Base-by-base conservation (phyloP, 768 basidiomycete genomes). In the Mycena rosella region DNA sequence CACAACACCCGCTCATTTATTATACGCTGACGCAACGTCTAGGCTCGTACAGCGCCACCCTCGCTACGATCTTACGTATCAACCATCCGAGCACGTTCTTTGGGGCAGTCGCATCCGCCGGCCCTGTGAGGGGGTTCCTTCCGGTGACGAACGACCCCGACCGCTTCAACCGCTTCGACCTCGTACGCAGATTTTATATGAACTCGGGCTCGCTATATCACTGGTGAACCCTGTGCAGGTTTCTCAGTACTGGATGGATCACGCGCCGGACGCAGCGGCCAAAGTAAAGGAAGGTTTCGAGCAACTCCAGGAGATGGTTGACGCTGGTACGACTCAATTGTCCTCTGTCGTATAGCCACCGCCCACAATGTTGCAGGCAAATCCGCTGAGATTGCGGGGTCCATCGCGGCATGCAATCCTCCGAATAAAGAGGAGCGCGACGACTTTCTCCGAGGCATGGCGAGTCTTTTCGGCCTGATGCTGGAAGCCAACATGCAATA, bases 21-120 rank as follows among this genome's bases (percentile, higher is more conserved):
- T 13, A 6, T 34, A 34, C 13, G 32, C 32, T 42, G 42, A 42
- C 20, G 6, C 42, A 5, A 7, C 44, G 7, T n/a, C 44, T 17
- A 60, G 58, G 58, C 58, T 60, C 58, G 18, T 60, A 60, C n/a
- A 32, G 45, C 47, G 58, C 32, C 47, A 49, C 32, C 22, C 32
- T 60, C n/a, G 27, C 45, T 26, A 60, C 45, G 0, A 15, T 60
- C 22, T 22, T 60, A 14, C 59, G 59, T 17, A 60, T 60, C 47
- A 60, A 60, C 30, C 49, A 60, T 36, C 48, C 59, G 36, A 24
- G 51, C 5, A 60, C 48, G 5, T 60, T 51, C 27, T 60, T 60
- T 22, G 59, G 59, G 3, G 59, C 59, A 1, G 34, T 60, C 9
- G 48, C 59, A 5, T 60, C 59, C 38, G 48, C 59, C 15, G 48